A percentile compares a stretch with the other conserved stretches of the same genome.
Evolutionary conservation across 768 basidiomycete genomes (phyloP).

Genomic region (Suillus bovinus): DNA sequence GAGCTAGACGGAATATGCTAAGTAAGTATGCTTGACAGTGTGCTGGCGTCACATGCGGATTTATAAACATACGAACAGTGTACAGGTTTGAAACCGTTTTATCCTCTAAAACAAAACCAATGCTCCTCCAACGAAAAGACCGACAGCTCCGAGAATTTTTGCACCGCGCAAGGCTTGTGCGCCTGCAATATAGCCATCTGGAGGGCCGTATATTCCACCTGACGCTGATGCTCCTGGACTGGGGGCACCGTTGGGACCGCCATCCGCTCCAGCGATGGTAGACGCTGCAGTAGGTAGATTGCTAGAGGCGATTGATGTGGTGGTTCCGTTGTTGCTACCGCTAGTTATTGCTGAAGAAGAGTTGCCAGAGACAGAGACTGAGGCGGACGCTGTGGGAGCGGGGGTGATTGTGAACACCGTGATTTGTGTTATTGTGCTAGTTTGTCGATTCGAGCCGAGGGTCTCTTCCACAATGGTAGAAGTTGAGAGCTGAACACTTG

Average conservation of each 20-base stretch:
- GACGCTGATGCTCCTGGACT: conserved; percentile 50
- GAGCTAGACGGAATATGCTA: neutral
- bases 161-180: conserved; percentile 51
- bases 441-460: conserved; percentile 41
- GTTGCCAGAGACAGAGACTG: conserved; percentile 24
- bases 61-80: conserved; percentile 3
- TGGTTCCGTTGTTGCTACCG: conserved; percentile 31
- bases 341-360: conserved; percentile 18
- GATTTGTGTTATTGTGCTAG: conserved; percentile 42
- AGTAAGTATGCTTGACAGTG: neutral
- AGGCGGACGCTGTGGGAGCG: conserved; percentile 21
- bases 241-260: conserved; percentile 60
- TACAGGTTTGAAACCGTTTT: neutral
- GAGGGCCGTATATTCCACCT: conserved; percentile 61
- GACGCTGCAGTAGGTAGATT: conserved; percentile 64
- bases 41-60: neutral
- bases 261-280: conserved; percentile 45
- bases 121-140: conserved; percentile 49
- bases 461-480: conserved; percentile 20
- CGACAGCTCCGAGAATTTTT: conserved; percentile 44
- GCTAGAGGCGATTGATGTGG: conserved; percentile 37
- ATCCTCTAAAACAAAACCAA: conserved; percentile 43
- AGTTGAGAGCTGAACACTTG: conserved; percentile 41
- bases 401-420: conserved; percentile 49
- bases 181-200: conserved; percentile 63